Base-by-base conservation (phyloP, 495 filamentous ascomycete genomes). In the Xylaria palmicola region DNA sequence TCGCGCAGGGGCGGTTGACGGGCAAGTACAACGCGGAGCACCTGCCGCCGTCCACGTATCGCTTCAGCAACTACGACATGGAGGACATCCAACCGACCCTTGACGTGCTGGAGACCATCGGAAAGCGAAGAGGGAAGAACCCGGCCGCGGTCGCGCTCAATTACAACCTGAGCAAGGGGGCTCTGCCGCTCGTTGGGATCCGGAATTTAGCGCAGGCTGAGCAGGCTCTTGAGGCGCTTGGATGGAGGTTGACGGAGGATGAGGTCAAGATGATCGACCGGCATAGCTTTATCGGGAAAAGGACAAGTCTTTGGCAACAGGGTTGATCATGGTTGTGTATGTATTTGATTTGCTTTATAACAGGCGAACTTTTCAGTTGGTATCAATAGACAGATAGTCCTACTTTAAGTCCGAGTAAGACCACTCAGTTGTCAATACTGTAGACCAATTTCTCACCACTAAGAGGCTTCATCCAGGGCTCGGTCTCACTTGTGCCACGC, bases 131-230 rank as follows among this genome's bases (percentile, higher is more conserved):
- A 8, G 65, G 59, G 0, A 67, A 72, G 7, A 53, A 61, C 27
- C 60, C 74, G 7, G 60, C 76, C 0, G 73, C 72, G 7, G 73
- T 78, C 5, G 77, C 77, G 39, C 56, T 79, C 22, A 80, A 80
- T 39, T 81, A 76, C 45, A 75, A 74, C 27, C 66, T 80, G 2
- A 41, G 52, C 19, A 56, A 56, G 15, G 52, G 52, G 9, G 52
- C 52, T 8, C 7, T 56, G 9, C 52, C 52, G 4, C 9, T 56
- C 5, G 52, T 56, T 4, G 52, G 52, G 8, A 43, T 56, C 3
- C 13, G 52, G 13, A 56, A 40, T 22, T 4, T 1, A 29, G 53
- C 10, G 22, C 47, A 50, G 26, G 27, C 26, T 0, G 47, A 30
- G 3, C 29, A 58, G 29, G 41, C 26, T 10, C n/a, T 47, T 17